Percentiles rank a stretch among this genome's conserved stretches.
These are phyloP conservation scores for Nicotiana undulata DNA, from an alignment of 257 asterid genomes.

Conservation along the genomic window DNA sequence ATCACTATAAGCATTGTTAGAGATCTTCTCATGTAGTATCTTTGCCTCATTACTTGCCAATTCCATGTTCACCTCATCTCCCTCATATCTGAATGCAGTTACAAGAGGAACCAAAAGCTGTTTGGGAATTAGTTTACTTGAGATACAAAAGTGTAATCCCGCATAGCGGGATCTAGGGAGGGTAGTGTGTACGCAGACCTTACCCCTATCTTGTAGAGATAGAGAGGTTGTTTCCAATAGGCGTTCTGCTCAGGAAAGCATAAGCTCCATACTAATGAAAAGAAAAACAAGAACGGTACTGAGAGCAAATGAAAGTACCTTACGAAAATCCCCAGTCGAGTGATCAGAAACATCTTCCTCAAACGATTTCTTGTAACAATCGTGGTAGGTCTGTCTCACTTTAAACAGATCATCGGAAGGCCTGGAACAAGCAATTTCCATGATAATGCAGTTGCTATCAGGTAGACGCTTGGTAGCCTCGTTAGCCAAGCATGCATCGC, in stretches of 20 bases:
- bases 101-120: slow-evolving; percentile 91
- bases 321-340: slow-evolving; percentile 62
- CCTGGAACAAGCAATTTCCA: slow-evolving; percentile 81
- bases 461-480: slow-evolving; percentile 60
- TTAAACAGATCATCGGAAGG: slow-evolving; percentile 51
- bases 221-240: no score
- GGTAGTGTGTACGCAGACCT: no score
- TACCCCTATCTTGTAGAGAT: no score
- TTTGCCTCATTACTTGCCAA: slow-evolving; percentile 77
- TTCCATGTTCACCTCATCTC: slow-evolving; percentile 63
- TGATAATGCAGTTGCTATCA: slow-evolving; percentile 43
- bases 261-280: no score
- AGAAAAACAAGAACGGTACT: no score
- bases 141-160: neutral
- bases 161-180: no score
- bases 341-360: slow-evolving; percentile 90
- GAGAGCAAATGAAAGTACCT: slow-evolving; percentile 29
- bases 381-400: slow-evolving; percentile 58
- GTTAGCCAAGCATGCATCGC: slow-evolving; percentile 64
- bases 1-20: slow-evolving; percentile 52
- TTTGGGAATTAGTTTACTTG: slow-evolving; percentile 6
- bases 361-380: slow-evolving; percentile 59
- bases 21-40: slow-evolving; percentile 63
- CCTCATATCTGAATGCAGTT: slow-evolving; percentile 76
- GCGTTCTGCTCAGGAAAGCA: no score